Base-by-base conservation (phyloP, 1,139 yeast genomes). In the Geotrichum bryndzae region DNA sequence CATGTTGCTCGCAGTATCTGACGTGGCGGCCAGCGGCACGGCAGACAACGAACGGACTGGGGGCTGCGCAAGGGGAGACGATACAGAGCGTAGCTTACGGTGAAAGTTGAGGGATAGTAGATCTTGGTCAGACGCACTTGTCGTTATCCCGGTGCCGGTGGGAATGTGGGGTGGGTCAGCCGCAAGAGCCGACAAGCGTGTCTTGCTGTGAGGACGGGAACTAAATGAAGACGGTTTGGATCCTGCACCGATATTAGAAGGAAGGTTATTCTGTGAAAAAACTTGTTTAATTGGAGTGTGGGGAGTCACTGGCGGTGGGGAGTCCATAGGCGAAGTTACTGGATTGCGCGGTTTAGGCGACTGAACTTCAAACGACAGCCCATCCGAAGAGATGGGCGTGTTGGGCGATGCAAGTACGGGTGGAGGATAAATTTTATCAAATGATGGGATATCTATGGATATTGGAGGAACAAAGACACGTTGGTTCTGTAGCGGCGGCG, bases 371-470 rank as follows among this genome's bases (percentile, higher is more conserved):
- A 38, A 23, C 13, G 27, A 1, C 11, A 41, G 11, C 6, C 50
- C 10, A 13, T 46, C 25, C 11, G 56, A 27, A 22, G 55, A 46
- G 13, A 41, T 27, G 13, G 64, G 58, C 18, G 35, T 29, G 3
- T 46, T 54, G 18, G 57, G 11, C 45, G 45, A 58, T 41, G 55
- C 13, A 51, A 46, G 29, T 38, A 33, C 27, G 27, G 70, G 59
- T 53, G 72, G 73, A 1, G 71, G 68, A n/a, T 78, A 77, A 61
- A 79, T 64, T 48, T 76, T 78, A 63, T 80, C 74, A 57, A 73
- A 65, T 13, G 72, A 82, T 6, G 88, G 88, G 57, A 84, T 84
- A 67, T 84, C 87, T 64, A 84, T 84, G 65, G 84, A 51, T 22
- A 57, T 29, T 29, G 55, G 51, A 7, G 51, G 31, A 38, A 22